phyloP scores from a whole-genome alignment of 2,329 filamentous ascomycete species.

The Aureobasidium namibiae region DNA sequence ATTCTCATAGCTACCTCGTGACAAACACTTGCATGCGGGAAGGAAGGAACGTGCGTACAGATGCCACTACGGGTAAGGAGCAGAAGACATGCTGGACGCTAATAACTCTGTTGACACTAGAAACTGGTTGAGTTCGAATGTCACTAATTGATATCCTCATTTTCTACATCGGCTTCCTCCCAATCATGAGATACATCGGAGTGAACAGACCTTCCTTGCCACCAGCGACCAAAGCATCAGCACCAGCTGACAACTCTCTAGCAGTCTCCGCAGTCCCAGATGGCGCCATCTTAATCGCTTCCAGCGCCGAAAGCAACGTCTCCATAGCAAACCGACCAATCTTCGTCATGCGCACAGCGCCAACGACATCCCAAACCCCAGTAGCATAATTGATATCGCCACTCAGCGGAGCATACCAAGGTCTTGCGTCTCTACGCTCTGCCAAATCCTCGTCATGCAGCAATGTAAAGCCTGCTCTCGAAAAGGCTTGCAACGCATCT shows the following conservation, averaged over 20 bases:
- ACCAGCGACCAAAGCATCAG: slow-evolving; percentile 78
- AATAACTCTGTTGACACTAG: too few relatives aligned
- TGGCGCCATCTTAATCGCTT: slow-evolving; percentile 67
- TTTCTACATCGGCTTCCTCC: slow-evolving; percentile 58
- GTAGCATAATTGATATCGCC: slow-evolving; percentile 79
- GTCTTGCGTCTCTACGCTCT: slow-evolving; percentile 61
- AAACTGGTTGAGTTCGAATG: too few relatives aligned
- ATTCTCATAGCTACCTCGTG: too few relatives aligned
- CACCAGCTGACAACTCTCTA: slow-evolving; percentile 72
- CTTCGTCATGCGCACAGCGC: slow-evolving; percentile 82
- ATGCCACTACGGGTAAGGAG: too few relatives aligned
- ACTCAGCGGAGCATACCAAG: slow-evolving; percentile 91
- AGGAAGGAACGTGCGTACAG: too few relatives aligned
- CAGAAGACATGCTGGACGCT: too few relatives aligned
- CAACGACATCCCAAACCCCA: slow-evolving; percentile 67
- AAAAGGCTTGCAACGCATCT: slow-evolving; percentile 73
- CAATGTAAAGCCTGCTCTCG: slow-evolving; percentile 78
- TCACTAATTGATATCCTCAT: too few relatives aligned
- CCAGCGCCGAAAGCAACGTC: slow-evolving; percentile 65
- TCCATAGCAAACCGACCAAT: slow-evolving; percentile 70
- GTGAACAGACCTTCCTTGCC: slow-evolving; percentile 89
- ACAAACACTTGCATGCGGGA: too few relatives aligned
- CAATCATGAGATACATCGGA: slow-evolving; percentile 96
- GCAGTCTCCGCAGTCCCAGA: slow-evolving; percentile 89
- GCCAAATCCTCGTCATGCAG: slow-evolving; percentile 82